Conservation (phyloP, 768 basidiomycete species). For the Psilocybe tampanensis region DNA sequence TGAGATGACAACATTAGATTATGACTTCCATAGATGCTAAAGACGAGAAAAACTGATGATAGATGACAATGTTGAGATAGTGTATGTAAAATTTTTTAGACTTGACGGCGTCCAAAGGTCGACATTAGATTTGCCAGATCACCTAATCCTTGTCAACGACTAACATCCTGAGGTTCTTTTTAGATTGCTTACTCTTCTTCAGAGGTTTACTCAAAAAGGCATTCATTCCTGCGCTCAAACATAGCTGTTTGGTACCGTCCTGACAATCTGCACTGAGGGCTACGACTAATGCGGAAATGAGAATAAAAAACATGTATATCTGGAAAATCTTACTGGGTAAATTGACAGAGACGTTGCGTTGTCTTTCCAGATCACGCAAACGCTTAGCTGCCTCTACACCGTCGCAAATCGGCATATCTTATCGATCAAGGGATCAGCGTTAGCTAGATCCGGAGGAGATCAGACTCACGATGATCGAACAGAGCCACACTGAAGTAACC, state of each 20-base stretch:
- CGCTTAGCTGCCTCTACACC: constrained; percentile 76
- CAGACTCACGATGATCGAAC: constrained; percentile 70
- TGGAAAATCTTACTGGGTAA: constrained; percentile 57
- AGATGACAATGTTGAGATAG: background rate
- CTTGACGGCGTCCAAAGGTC: constrained; percentile 45
- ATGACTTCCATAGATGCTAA: background rate
- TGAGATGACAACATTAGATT: background rate
- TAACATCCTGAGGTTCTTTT: background rate
- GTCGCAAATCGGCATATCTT: constrained; percentile 81
- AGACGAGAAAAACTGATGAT: background rate
- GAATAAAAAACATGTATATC: background rate
- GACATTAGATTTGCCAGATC: constrained; percentile 57
- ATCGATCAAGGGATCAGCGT: background rate
- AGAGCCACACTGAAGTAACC: constrained; percentile 72
- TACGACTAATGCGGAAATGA: constrained; percentile 46
- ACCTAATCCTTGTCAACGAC: constrained; percentile 31
- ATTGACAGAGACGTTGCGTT: constrained; percentile 48
- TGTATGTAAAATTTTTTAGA: background rate
- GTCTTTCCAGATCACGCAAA: constrained; percentile 58
- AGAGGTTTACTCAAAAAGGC: constrained; percentile 76
- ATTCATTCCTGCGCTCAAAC: constrained; percentile 81
- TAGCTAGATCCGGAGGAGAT: background rate
- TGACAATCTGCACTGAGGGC: constrained; percentile 79
- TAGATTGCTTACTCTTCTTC: constrained; percentile 46
- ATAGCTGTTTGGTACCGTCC: constrained; percentile 74